Evolutionary conservation across 2,329 filamentous ascomycete genomes (phyloP).

Genomic region (Hymenoscyphus infarciens): DNA sequence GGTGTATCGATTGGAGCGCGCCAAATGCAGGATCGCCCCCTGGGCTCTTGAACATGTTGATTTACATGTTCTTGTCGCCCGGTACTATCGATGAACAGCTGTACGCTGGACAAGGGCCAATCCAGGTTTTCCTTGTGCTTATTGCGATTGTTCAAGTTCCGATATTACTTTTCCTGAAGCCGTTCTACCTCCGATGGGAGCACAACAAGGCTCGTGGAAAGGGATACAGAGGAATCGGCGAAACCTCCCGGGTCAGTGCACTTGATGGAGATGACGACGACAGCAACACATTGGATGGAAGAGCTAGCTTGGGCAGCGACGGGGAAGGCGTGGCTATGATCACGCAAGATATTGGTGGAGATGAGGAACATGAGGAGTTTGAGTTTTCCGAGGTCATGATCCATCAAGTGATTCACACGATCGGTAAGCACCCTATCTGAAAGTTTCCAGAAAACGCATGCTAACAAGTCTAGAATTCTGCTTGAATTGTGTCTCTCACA

Average conservation of each 20-base stretch:
- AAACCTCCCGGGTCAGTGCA: slow-evolving; percentile 82
- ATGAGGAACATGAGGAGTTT: slow-evolving; percentile 92
- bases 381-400: slow-evolving; percentile 98
- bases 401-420: slow-evolving; percentile 97
- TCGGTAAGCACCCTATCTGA: slow-evolving; percentile 61
- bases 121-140: slow-evolving; percentile 77
- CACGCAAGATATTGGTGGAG: slow-evolving; percentile 73
- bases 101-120: slow-evolving; percentile 69
- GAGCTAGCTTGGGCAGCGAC: slow-evolving; percentile 69
- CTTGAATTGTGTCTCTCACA: slow-evolving; percentile 97
- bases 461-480: slow-evolving; percentile 74
- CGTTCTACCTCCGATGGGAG: slow-evolving; percentile 90
- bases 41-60: slow-evolving; percentile 95
- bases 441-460: slow-evolving; percentile 6
- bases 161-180: slow-evolving; percentile 89
- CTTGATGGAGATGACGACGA: slow-evolving; percentile 83
- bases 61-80: slow-evolving; percentile 97
- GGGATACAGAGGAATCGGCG: slow-evolving; percentile 91
- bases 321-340: slow-evolving; percentile 85
- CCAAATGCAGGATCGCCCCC: slow-evolving; percentile 64
- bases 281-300: slow-evolving; percentile 54
- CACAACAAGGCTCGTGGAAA: slow-evolving; percentile 83
- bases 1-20: slow-evolving; percentile 79
- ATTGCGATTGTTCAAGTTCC: slow-evolving; percentile 85
- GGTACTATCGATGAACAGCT: slow-evolving; percentile 69